A percentile compares a stretch with the other conserved stretches of the same genome.
Conservation (phyloP, 257 asterid species). For the Solanum virginianum region DNA sequence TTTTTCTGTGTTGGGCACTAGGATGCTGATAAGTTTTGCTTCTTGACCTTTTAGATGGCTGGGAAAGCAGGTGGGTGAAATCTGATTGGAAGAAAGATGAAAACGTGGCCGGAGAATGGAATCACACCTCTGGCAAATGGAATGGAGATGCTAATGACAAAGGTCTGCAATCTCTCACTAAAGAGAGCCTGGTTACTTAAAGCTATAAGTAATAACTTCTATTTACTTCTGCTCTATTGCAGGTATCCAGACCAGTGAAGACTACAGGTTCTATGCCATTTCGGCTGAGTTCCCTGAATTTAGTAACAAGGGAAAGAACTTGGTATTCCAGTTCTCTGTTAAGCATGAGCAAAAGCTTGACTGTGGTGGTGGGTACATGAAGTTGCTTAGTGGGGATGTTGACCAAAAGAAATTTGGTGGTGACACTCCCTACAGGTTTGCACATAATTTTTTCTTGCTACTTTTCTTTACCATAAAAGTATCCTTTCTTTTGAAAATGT, state of each 20-base stretch:
- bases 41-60: conserved; percentile 43
- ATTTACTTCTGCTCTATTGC: background rate
- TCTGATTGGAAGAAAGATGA: conserved; percentile 99
- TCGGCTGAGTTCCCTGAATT: conserved; percentile 95
- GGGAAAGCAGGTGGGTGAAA: conserved; percentile 92
- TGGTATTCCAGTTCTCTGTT: conserved; percentile 87
- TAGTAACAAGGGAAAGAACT: conserved; percentile 80
- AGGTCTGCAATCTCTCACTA: conserved; percentile 20
- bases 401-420: conserved; percentile 96
- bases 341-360: conserved; percentile 99
- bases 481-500: background rate
- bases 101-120: conserved; percentile 93
- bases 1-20: background rate
- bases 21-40: conserved; percentile 5
- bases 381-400: conserved; percentile 69
- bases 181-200: background rate
- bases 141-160: conserved; percentile 64
- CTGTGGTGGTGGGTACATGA: conserved; percentile 99
- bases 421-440: conserved; percentile 85
- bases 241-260: conserved; percentile 97
- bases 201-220: background rate
- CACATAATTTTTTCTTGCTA: background rate
- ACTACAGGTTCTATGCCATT: conserved; percentile 81
- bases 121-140: conserved; percentile 96
- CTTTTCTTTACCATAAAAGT: background rate